phyloP scores from a whole-genome alignment of 768 basidiomycete genomes.

The Agaricus blazei region DNA sequence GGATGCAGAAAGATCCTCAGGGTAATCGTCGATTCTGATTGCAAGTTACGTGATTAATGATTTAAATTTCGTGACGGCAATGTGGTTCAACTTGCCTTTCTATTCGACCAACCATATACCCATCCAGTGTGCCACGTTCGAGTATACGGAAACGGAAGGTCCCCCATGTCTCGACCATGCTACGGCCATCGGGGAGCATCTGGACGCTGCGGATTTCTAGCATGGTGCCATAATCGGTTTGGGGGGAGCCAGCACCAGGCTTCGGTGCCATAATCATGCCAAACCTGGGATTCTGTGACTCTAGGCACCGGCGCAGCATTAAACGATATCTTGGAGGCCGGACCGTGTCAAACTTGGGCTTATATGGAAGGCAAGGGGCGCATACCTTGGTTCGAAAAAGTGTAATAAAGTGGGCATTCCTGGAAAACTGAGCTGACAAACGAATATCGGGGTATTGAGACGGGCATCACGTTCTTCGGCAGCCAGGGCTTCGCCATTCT shows the following conservation, averaged over 20 bases:
- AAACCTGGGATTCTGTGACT: conserved; percentile 70
- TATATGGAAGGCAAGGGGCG: background rate
- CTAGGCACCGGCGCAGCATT: conserved; percentile 95
- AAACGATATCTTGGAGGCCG: conserved; percentile 65
- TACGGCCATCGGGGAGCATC: conserved; percentile 85
- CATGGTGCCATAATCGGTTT: conserved; percentile 87
- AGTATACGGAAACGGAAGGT: conserved; percentile 78
- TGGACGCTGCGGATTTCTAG: conserved; percentile 82
- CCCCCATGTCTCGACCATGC: conserved; percentile 68
- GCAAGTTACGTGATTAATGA: conserved; percentile 6
- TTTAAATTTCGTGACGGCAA: background rate
- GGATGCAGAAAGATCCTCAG: conserved; percentile 33
- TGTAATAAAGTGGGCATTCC: conserved; percentile 86
- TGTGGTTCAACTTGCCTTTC: conserved; percentile 41
- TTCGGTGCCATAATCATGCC: conserved; percentile 85
- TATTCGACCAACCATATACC: conserved; percentile 82
- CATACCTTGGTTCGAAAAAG: conserved; percentile 84
- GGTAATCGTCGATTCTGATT: conserved; percentile 28
- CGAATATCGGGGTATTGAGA: conserved; percentile 87
- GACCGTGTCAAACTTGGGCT: background rate
- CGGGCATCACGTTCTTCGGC: conserved; percentile 74
- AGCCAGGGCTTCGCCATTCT: conserved; percentile 55
- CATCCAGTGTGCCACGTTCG: conserved; percentile 80
- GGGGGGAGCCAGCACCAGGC: conserved; percentile 30
- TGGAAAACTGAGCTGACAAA: conserved; percentile 87